phyloP scores from a whole-genome alignment of 73 alveolate genomes.

The Paramecium pentaurelia region DNA sequence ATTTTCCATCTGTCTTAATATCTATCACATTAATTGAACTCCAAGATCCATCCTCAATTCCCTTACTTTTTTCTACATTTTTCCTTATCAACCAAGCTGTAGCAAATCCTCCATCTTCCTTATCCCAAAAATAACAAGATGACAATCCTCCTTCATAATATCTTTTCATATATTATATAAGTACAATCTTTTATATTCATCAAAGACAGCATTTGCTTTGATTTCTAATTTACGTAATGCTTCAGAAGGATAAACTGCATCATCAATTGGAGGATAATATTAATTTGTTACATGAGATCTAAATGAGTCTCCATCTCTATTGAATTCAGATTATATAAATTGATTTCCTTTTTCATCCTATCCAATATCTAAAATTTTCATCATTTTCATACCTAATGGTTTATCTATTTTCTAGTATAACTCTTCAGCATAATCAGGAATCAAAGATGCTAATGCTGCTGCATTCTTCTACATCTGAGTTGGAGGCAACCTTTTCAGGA shows the following conservation, averaged over 20 bases:
- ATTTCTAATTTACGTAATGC: slow-evolving; percentile 54
- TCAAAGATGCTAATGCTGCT: slow-evolving; percentile 38
- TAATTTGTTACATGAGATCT: slow-evolving; percentile 67
- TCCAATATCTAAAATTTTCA: not conserved
- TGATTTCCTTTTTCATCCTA: slow-evolving; percentile 12
- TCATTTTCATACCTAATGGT: slow-evolving; percentile 38
- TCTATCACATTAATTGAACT: slow-evolving; percentile 73
- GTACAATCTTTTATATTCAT: slow-evolving; percentile 57
- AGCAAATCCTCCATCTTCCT: slow-evolving; percentile 59
- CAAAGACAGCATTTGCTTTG: slow-evolving; percentile 54
- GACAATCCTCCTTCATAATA: slow-evolving; percentile 58
- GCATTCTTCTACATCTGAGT: slow-evolving; percentile 54
- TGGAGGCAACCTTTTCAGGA: slow-evolving; percentile 61
- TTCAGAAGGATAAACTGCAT: slow-evolving; percentile 49
- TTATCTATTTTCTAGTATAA: slow-evolving; percentile 47
- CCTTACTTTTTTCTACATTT: slow-evolving; percentile 64
- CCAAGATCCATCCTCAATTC: slow-evolving; percentile 78
- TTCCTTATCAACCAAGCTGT: slow-evolving; percentile 55
- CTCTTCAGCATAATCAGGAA: slow-evolving; percentile 58
- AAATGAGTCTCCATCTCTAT: slow-evolving; percentile 74
- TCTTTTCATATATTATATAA: not conserved
- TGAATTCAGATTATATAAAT: slow-evolving; percentile 68
- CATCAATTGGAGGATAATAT: slow-evolving; percentile 65
- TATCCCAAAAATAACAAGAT: slow-evolving; percentile 49
- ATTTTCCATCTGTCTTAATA: slow-evolving; percentile 42